These are phyloP conservation scores for Cyberlindnera maritima DNA, from an alignment of 805 yeast genomes.

Conservation along the genomic window DNA sequence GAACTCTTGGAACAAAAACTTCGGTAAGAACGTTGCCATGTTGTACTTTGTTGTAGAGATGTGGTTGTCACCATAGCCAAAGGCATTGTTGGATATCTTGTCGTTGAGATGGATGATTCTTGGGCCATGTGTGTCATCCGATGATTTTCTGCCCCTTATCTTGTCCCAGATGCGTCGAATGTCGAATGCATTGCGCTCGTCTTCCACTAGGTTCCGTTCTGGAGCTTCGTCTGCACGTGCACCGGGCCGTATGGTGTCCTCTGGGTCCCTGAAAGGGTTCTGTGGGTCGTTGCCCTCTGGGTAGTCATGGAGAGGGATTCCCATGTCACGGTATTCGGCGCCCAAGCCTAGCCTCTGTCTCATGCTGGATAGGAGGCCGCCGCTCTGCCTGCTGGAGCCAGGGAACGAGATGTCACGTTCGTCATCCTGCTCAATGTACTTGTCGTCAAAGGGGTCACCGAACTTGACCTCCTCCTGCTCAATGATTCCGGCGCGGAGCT, in stretches of 20 bases:
- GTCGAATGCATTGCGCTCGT: constrained; percentile 35
- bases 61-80: constrained; percentile 73
- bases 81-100: constrained; percentile 47
- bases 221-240: constrained; percentile 16
- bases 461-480: constrained; percentile 35
- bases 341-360: constrained; percentile 24
- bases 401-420: constrained; percentile 20
- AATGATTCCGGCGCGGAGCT: constrained; percentile 27
- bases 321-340: constrained; percentile 26
- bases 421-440: constrained; percentile 36
- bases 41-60: constrained; percentile 95
- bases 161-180: constrained; percentile 37
- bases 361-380: constrained; percentile 22
- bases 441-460: constrained; percentile 31
- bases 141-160: constrained; percentile 29
- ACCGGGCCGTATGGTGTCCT: constrained; percentile 12
- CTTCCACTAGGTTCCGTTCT: constrained; percentile 28
- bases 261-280: constrained; percentile 28
- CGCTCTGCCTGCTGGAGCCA: constrained; percentile 2
- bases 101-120: constrained; percentile 70
- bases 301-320: constrained; percentile 25
- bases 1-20: constrained; percentile 93
- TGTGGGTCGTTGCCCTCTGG: constrained; percentile 9
- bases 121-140: constrained; percentile 40
- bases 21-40: constrained; percentile 88